Evolutionary conservation across 352 stramenopile genomes (phyloP), one percentile per base, ranked within the genome.

Genomic region (Globisporangium emineosum): DNA sequence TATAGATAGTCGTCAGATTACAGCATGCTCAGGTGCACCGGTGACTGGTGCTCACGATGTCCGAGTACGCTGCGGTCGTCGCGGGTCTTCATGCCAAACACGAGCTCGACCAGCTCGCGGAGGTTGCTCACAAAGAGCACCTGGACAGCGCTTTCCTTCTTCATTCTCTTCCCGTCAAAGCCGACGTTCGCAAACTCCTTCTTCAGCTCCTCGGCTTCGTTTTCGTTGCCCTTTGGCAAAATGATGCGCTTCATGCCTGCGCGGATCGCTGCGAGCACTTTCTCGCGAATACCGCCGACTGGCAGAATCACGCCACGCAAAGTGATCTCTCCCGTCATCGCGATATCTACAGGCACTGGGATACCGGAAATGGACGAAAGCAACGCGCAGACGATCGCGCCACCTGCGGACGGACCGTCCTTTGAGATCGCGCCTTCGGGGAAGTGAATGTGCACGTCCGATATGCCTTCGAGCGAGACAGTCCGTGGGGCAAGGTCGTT

Each of bases 281-380:
- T 97, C 60, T 97, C 89, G 21, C 91, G 89, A 53, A 97, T 91
- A 21, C 90, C 91, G n/a, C 90, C 89, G 37, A 97, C 87, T 2
- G 91, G 89, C n/a, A 97, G 65, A 60, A 97, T 90, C 25, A 95
- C 80, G 29, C 90, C 91, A 21, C 83, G 82, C 10, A 97, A 66
- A 0, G 85, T 94, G 55, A 97, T 91, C 67, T 97, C 88, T 32
- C 90, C 90, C 10, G 89, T 97, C 86, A 96, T 96, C 13, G 88
- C 84, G 23, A 96, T 83, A 61, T 96, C 89, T 0, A 87, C 66
- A 27, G 83, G 83, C 57, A 97, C 84, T 4, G 77, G 61, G 7
- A 89, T 64, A 45, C 76, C 73, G 9, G 77, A 81, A 45, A 91
- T 73, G 23, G 92, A 83, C 3, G 88, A 97, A 5, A 96, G 63